phyloP scores from a whole-genome alignment of 495 filamentous ascomycete genomes.

The Aspergillus saccharolyticus region DNA sequence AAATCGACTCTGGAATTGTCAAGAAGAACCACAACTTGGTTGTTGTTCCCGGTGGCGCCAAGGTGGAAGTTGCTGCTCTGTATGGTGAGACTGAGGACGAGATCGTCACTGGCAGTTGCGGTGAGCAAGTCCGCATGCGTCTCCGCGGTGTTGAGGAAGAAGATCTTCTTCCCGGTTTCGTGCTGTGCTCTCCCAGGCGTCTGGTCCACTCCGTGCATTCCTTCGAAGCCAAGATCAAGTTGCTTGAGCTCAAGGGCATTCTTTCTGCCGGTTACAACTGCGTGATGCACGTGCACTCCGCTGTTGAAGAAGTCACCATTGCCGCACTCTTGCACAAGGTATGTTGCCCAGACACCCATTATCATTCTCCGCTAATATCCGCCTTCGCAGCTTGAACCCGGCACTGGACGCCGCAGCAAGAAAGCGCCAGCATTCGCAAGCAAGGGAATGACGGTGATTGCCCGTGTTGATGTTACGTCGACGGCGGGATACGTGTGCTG shows the following conservation, averaged over 20 bases:
- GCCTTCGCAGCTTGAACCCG: slow-evolving; percentile 64
- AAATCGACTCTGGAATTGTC: slow-evolving; percentile 88
- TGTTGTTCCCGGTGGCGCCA: slow-evolving; percentile 92
- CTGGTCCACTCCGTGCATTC: slow-evolving; percentile 82
- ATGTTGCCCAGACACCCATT: background rate
- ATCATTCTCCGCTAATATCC: too few relatives aligned
- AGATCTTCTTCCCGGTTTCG: slow-evolving; percentile 94
- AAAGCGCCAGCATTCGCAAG: slow-evolving; percentile 92
- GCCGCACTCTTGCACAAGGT: slow-evolving; percentile 75
- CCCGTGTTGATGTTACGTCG: slow-evolving; percentile 77
- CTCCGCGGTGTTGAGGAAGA: slow-evolving; percentile 95
- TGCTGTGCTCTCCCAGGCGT: slow-evolving; percentile 86
- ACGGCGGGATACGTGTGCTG: slow-evolving; percentile 85
- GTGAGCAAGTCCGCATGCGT: slow-evolving; percentile 91
- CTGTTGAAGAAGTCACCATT: slow-evolving; percentile 94
- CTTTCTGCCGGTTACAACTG: slow-evolving; percentile 86
- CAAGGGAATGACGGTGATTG: slow-evolving; percentile 91
- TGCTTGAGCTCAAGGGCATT: slow-evolving; percentile 94
- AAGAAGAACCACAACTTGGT: slow-evolving; percentile 77
- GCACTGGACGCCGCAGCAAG: slow-evolving; percentile 67
- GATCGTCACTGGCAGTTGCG: slow-evolving; percentile 68
- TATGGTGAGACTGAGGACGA: slow-evolving; percentile 98
- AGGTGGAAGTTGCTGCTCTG: slow-evolving; percentile 70
- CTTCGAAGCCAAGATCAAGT: slow-evolving; percentile 94
- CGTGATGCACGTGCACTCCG: slow-evolving; percentile 84